phyloP scores from a whole-genome alignment of 2,329 filamentous ascomycete genomes.

The Cladorrhinum sp. region DNA sequence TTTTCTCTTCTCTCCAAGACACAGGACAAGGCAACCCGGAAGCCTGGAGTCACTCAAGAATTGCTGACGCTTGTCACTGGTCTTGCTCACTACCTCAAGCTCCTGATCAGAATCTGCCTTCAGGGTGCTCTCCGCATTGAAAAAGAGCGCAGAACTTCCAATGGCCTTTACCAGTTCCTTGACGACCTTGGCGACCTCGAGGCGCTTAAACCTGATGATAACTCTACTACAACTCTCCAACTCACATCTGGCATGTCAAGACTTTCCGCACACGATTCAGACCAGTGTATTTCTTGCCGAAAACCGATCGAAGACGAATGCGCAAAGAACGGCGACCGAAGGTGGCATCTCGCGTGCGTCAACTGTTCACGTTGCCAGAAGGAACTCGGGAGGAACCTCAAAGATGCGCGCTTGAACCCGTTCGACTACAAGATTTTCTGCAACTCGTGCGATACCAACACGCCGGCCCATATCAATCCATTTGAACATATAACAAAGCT shows the following conservation, averaged over 20 bases:
- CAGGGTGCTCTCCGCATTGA: conserved; percentile 91
- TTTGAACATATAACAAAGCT: conserved; percentile 80
- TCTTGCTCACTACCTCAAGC: conserved; percentile 93
- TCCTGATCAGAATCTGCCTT: conserved; percentile 93
- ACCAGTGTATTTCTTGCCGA: conserved; percentile 78
- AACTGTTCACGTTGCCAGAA: conserved; percentile 64
- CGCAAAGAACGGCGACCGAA: conserved; percentile 66
- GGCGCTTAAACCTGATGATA: conserved; percentile 67
- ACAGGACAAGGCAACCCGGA: conserved; percentile 83
- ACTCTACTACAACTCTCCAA: conserved; percentile 52
- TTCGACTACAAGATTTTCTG: conserved; percentile 70
- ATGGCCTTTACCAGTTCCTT: conserved; percentile 78
- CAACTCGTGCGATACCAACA: conserved; percentile 58
- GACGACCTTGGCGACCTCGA: conserved; percentile 84
- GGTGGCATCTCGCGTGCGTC: conserved; percentile 83
- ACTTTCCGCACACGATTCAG: conserved; percentile 72
- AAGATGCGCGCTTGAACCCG: conserved; percentile 69
- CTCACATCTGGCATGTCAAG: conserved; percentile 62
- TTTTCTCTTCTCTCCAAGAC: conserved; percentile 93
- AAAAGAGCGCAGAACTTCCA: conserved; percentile 70
- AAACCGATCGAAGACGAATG: conserved; percentile 95
- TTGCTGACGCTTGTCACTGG: conserved; percentile 96
- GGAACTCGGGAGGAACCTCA: conserved; percentile 66
- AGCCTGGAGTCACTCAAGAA: conserved; percentile 95
- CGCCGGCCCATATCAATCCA: conserved; percentile 48